A percentile compares a stretch with the other conserved stretches of the same genome.
Conservation (phyloP, 257 asterid species). For the Apocynum venetum region DNA sequence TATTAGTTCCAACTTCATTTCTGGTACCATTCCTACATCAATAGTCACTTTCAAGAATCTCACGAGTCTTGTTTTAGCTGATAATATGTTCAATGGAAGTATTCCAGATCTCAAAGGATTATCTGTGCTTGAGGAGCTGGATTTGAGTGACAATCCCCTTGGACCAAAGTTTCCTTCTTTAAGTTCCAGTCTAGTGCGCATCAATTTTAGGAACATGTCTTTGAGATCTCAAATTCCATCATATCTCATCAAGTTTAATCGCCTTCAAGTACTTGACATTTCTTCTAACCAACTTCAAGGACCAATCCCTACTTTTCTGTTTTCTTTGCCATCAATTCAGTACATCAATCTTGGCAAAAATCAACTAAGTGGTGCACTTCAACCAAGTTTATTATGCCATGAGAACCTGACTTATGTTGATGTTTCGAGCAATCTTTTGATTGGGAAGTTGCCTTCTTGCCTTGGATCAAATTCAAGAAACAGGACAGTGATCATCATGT, state of each 20-base stretch:
- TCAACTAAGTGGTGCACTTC: constrained; percentile 70
- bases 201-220: constrained; percentile 51
- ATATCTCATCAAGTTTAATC: constrained; percentile 33
- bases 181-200: constrained; percentile 36
- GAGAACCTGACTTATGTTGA: constrained; percentile 54
- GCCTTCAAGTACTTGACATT: constrained; percentile 55
- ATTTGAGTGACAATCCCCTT: constrained; percentile 56
- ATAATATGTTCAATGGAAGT: constrained; percentile 67
- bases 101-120: constrained; percentile 63
- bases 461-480: constrained; percentile 51
- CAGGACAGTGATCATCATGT: constrained; percentile 41
- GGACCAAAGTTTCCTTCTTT: constrained; percentile 71
- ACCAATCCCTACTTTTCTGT: constrained; percentile 66
- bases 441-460: constrained; percentile 78
- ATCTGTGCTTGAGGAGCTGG: constrained; percentile 53
- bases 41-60: constrained; percentile 47
- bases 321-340: constrained; percentile 59
- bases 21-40: constrained; percentile 59
- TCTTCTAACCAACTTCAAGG: constrained; percentile 72
- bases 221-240: constrained; percentile 70
- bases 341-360: constrained; percentile 51
- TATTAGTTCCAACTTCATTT: constrained; percentile 62
- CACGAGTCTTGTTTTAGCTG: constrained; percentile 51
- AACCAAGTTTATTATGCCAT: constrained; percentile 45
- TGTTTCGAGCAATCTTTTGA: constrained; percentile 68